These are phyloP conservation scores for Crithidia thermophila DNA, from an alignment of 208 protist species.

Conservation along the genomic window DNA sequence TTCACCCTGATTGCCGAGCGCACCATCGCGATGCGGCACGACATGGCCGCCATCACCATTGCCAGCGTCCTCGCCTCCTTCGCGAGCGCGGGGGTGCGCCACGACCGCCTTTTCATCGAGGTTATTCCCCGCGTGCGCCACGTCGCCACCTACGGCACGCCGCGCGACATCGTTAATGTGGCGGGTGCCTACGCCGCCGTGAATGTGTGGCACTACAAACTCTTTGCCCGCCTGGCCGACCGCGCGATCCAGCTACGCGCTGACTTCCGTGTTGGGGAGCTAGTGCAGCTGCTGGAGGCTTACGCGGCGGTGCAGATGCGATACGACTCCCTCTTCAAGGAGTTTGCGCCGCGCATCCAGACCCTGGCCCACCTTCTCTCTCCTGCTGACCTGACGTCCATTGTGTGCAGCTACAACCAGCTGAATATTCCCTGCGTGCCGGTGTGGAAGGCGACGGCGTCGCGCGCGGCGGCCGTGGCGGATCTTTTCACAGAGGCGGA, in stretches of 20 bases:
- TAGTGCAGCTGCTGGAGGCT: conserved; percentile 51
- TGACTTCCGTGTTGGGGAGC: conserved; percentile 50
- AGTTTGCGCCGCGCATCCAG: conserved; percentile 70
- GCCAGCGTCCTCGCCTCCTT: conserved; percentile 74
- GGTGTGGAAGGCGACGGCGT: conserved; percentile 53
- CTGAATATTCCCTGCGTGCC: conserved; percentile 43
- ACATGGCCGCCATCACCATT: conserved; percentile 70
- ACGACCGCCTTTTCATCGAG: conserved; percentile 86
- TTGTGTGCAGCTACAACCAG: conserved; percentile 56
- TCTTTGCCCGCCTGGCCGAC: conserved; percentile 82
- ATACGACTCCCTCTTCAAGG: conserved; percentile 73
- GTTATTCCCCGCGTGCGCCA: conserved; percentile 78
- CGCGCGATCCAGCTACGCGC: conserved; percentile 67
- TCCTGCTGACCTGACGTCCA: conserved; percentile 40
- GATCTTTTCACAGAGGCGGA: conserved; percentile 45
- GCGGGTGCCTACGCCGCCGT: conserved; percentile 77
- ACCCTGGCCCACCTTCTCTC: conserved; percentile 57
- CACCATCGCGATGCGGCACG: conserved; percentile 50
- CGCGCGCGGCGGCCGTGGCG: conserved; percentile 33
- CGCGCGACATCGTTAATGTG: conserved; percentile 71
- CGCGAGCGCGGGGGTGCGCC: conserved; percentile 49
- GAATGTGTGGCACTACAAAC: conserved; percentile 88
- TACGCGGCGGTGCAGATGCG: conserved; percentile 83
- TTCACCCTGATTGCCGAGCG: conserved; percentile 79
- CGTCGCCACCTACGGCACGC: conserved; percentile 78